phyloP scores from a whole-genome alignment of 1,284 basidiomycete genomes.

The Violaceomyces palustris region DNA sequence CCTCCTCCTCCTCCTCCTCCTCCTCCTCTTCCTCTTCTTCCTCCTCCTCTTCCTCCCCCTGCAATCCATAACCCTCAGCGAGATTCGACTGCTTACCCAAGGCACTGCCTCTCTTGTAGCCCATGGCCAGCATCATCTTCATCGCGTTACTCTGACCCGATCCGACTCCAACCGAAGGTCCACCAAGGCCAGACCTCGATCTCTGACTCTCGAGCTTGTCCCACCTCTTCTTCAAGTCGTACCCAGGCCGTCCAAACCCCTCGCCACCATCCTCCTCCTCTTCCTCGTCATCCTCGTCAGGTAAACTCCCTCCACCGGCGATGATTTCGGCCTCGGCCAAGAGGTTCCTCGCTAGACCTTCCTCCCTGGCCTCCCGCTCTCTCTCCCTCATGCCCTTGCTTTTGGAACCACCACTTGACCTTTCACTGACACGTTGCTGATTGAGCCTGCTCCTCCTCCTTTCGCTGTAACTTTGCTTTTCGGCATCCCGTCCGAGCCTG shows the following conservation, averaged over 20 bases:
- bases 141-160: slow-evolving; percentile 18
- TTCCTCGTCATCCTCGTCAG: slow-evolving; percentile 6
- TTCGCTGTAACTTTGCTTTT: too few relatives aligned
- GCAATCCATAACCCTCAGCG: neutral
- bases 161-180: too few relatives aligned
- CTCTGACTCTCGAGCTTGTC: too few relatives aligned
- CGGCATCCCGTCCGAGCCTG: too few relatives aligned
- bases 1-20: slow-evolving; percentile 6
- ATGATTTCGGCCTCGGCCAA: slow-evolving; percentile 28
- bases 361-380: slow-evolving; percentile 12
- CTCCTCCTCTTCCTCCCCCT: slow-evolving; percentile 1
- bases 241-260: too few relatives aligned
- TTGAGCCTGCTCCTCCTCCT: too few relatives aligned
- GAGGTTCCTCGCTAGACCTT: slow-evolving; percentile 19
- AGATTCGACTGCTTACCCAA: slow-evolving; percentile 12
- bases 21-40: slow-evolving; percentile 8
- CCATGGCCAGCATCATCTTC: slow-evolving; percentile 43
- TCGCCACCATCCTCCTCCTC: slow-evolving; percentile 4
- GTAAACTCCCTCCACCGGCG: slow-evolving; percentile 19
- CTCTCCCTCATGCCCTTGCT: slow-evolving; percentile 6
- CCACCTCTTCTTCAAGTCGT: too few relatives aligned
- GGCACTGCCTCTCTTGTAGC: slow-evolving; percentile 19
- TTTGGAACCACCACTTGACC: too few relatives aligned
- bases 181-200: too few relatives aligned
- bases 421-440: too few relatives aligned